These are phyloP conservation scores for Solanum lycopersicoides DNA, from an alignment of 257 asterid genomes.

Conservation along the genomic window DNA sequence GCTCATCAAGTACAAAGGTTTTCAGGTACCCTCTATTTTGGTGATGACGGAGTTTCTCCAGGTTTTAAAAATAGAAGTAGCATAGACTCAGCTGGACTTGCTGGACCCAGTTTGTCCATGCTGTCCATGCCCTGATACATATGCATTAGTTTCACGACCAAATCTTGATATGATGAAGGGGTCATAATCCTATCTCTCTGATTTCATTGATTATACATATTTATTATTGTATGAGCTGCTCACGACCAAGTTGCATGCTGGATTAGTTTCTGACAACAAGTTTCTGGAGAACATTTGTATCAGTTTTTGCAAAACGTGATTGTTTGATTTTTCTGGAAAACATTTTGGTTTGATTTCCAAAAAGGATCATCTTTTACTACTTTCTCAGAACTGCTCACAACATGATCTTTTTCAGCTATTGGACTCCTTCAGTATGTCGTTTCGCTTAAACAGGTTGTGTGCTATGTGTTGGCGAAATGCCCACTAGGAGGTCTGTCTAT, in stretches of 20 bases:
- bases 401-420: neutral
- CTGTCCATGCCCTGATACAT: neutral
- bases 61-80: neutral
- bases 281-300: neutral
- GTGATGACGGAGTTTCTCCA: neutral
- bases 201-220: neutral
- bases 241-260: neutral
- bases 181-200: neutral
- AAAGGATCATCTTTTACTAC: neutral
- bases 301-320: neutral
- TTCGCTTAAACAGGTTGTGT: neutral
- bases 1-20: constrained; percentile 91
- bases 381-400: neutral
- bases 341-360: neutral
- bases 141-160: neutral
- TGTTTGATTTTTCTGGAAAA: neutral
- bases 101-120: neutral
- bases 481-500: neutral
- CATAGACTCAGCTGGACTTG: neutral
- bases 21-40: constrained; percentile 43
- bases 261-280: neutral
- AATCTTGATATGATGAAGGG: neutral
- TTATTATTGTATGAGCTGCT: neutral
- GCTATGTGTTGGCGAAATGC: neutral
- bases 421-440: neutral